These are phyloP conservation scores for Curvularia eragrostidis DNA, from an alignment of 2,329 filamentous ascomycete species.

Conservation along the genomic window DNA sequence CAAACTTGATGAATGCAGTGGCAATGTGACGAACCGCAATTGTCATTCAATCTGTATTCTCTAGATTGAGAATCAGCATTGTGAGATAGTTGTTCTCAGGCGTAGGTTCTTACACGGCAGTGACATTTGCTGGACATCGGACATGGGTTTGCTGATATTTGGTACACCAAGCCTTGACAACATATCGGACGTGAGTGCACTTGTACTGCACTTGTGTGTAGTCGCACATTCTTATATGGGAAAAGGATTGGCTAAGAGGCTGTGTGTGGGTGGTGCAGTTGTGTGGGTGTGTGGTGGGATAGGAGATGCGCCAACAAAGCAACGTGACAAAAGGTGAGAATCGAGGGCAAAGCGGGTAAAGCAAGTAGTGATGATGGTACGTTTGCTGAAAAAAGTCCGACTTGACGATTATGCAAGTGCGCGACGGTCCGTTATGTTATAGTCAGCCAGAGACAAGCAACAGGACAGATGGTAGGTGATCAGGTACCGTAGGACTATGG, in stretches of 20 bases:
- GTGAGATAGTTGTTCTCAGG: background rate
- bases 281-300: slow-evolving; percentile 6
- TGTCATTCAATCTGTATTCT: slow-evolving; percentile 58
- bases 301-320: background rate
- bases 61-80: slow-evolving; percentile 32
- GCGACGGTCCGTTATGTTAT: slow-evolving; percentile 29
- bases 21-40: slow-evolving; percentile 51
- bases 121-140: slow-evolving; percentile 62
- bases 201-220: slow-evolving; percentile 65
- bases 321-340: slow-evolving; percentile 3
- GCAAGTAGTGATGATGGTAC: slow-evolving; percentile 15
- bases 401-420: slow-evolving; percentile 21
- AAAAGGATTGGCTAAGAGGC: slow-evolving; percentile 11
- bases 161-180: slow-evolving; percentile 63
- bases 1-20: background rate
- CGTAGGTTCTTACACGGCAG: slow-evolving; percentile 54
- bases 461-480: slow-evolving; percentile 25
- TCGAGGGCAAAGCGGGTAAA: slow-evolving; percentile 9
- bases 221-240: slow-evolving; percentile 62
- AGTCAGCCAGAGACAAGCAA: slow-evolving; percentile 19
- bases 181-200: slow-evolving; percentile 63
- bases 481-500: slow-evolving; percentile 31
- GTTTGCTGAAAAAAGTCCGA: slow-evolving; percentile 12
- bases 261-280: slow-evolving; percentile 6
- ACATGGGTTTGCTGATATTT: slow-evolving; percentile 62